These are phyloP conservation scores for Saturnispora bothae DNA, from an alignment of 805 yeast species.

Conservation along the genomic window DNA sequence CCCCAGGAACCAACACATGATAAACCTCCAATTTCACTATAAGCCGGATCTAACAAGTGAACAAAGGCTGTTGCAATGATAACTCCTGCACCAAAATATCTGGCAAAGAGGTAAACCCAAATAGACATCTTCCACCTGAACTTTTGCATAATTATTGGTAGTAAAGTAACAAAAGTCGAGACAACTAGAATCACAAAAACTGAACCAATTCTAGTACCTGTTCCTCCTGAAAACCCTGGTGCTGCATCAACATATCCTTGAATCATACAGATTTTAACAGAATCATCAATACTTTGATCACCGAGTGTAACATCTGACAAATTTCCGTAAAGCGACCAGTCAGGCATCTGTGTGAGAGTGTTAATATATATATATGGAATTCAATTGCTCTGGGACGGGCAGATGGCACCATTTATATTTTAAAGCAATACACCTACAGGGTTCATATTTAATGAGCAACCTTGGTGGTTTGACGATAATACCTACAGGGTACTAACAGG, in stretches of 20 bases:
- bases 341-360: slow-evolving; percentile 12
- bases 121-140: slow-evolving; percentile 45
- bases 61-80: slow-evolving; percentile 72
- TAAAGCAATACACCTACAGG: no score
- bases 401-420: no score
- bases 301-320: slow-evolving; percentile 7
- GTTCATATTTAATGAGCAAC: slow-evolving; percentile 6
- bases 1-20: slow-evolving; percentile 49
- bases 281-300: slow-evolving; percentile 13
- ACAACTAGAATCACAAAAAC: slow-evolving; percentile 48
- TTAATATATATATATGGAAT: no score
- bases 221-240: slow-evolving; percentile 18
- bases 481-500: neutral
- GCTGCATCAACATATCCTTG: slow-evolving; percentile 15
- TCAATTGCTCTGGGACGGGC: no score
- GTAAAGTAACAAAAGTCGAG: slow-evolving; percentile 42
- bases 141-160: slow-evolving; percentile 46
- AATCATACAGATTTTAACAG: slow-evolving; percentile 15
- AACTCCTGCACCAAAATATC: slow-evolving; percentile 71
- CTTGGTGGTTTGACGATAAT: slow-evolving; percentile 1
- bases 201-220: slow-evolving; percentile 39
- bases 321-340: slow-evolving; percentile 10
- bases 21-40: slow-evolving; percentile 42
- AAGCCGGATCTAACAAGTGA: slow-evolving; percentile 59
- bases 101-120: slow-evolving; percentile 48